Evolutionary conservation across 768 basidiomycete genomes (phyloP), one percentile per base, ranked within the genome.

Genomic region (Suillus brevipes): DNA sequence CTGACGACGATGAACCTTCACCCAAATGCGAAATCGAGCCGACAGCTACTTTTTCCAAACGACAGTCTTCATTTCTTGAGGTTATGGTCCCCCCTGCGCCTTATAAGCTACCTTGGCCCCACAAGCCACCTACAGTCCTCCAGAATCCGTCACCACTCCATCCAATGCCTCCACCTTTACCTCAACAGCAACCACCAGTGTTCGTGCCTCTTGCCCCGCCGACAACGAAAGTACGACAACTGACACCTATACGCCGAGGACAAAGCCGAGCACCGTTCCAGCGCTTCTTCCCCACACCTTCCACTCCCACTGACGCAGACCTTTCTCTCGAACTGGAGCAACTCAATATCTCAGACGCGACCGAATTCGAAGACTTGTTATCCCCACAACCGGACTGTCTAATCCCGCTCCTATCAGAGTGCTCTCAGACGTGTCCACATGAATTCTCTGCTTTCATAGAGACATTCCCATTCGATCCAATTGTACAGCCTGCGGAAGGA

Each of bases 381-480:
- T 82, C 61, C 77, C 70, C 60, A 74, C 79, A 61, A 31, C 88
- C 89, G 1, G 78, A 78, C 49, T 85, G 89, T 68, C 83, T 94
- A 4, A 68, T 77, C 38, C 86, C 89, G 3, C 81, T 94, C 2
- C 77, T 94, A n/a, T 78, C 79, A 14, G 90, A 92, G 74, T 94
- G 92, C 68, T 78, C 82, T 37, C 92, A 94, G 73, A 79, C 78
- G 36, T 83, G 84, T 16, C 85, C 89, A 8, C 83, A 90, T 69
- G 90, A 92, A 66, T 94, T 95, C 70, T 91, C 90, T 52, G 84
- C 89, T 4, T 95, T 95, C 77, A 91, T 95, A 43, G 85, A 89
- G 68, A 85, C 86, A 25, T 94, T 94, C 71, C 91, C 90, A 12
- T 85, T 84, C 67, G 92, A 93, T 70, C 84, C 87, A 3, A 80